Conservation (phyloP, 2,329 filamentous ascomycete species). For the Colletotrichum lini region DNA sequence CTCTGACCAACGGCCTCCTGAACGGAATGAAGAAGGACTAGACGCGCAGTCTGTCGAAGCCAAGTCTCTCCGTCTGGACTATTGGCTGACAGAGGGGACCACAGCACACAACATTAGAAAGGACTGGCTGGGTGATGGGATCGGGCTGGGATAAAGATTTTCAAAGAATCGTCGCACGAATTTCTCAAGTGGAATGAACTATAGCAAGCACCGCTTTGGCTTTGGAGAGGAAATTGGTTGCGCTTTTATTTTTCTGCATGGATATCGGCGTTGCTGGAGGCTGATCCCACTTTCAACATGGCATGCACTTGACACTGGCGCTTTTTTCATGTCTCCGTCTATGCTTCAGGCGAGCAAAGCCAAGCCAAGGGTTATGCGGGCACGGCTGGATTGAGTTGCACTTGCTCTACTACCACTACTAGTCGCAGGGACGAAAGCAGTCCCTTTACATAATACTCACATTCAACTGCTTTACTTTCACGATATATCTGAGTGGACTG, state of each 20-base stretch:
- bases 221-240: slow-evolving; percentile 17
- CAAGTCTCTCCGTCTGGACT: background rate
- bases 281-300: slow-evolving; percentile 42
- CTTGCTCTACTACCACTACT: slow-evolving; percentile 24
- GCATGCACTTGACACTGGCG: slow-evolving; percentile 37
- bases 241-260: slow-evolving; percentile 38
- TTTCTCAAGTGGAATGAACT: slow-evolving; percentile 13
- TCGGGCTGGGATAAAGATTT: background rate
- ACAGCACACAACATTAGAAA: slow-evolving; percentile 17
- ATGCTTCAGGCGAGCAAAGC: slow-evolving; percentile 9
- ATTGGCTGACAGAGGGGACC: background rate
- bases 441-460: slow-evolving; percentile 31
- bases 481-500: no score
- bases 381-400: slow-evolving; percentile 25
- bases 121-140: background rate
- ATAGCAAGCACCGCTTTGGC: slow-evolving; percentile 14
- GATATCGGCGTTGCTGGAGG: slow-evolving; percentile 41
- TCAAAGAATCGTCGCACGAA: background rate
- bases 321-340: background rate
- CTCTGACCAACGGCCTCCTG: slow-evolving; percentile 44
- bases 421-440: slow-evolving; percentile 12
- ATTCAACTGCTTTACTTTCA: background rate
- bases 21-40: slow-evolving; percentile 50
- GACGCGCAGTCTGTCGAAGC: background rate
- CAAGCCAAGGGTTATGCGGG: slow-evolving; percentile 22